Conservation (phyloP, 441 rosid species). For the Biscutella auriculata region DNA sequence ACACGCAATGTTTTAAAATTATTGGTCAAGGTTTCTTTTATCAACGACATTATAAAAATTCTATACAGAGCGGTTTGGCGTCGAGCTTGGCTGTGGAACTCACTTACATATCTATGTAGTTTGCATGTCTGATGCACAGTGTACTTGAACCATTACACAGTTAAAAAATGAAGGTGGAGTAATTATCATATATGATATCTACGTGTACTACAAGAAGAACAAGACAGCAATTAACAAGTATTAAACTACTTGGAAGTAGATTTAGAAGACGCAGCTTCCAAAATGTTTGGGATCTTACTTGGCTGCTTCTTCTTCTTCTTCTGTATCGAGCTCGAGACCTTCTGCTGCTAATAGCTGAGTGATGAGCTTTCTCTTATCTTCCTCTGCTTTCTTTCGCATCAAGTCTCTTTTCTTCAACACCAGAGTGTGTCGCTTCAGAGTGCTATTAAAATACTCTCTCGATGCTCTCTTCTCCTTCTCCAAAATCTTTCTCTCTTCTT, state of each 20-base stretch:
- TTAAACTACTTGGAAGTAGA: neutral
- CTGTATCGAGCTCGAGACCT: slow-evolving; percentile 78
- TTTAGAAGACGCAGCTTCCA: neutral
- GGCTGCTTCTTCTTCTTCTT: slow-evolving; percentile 34
- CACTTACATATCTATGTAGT: no score
- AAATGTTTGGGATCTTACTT: neutral
- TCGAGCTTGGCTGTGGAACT: no score
- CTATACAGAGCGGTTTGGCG: no score
- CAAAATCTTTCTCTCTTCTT: slow-evolving; percentile 69
- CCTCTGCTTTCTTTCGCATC: slow-evolving; percentile 81
- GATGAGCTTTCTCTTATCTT: slow-evolving; percentile 50
- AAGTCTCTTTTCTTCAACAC: slow-evolving; percentile 80
- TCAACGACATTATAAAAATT: neutral
- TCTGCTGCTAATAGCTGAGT: slow-evolving; percentile 72
- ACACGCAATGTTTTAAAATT: neutral
- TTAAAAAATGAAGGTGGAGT: no score
- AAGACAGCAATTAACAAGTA: neutral
- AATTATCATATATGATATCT: neutral
- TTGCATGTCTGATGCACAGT: no score
- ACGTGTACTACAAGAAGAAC: neutral
- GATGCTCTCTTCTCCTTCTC: slow-evolving; percentile 87
- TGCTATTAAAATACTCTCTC: slow-evolving; percentile 45
- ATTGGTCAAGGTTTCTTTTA: neutral
- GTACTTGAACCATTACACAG: no score
- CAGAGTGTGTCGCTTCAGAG: slow-evolving; percentile 71